A percentile compares a stretch with the other conserved stretches of the same genome.
Evolutionary conservation across 2,329 filamentous ascomycete genomes (phyloP).

Genomic region (Parastagonospora avenae): DNA sequence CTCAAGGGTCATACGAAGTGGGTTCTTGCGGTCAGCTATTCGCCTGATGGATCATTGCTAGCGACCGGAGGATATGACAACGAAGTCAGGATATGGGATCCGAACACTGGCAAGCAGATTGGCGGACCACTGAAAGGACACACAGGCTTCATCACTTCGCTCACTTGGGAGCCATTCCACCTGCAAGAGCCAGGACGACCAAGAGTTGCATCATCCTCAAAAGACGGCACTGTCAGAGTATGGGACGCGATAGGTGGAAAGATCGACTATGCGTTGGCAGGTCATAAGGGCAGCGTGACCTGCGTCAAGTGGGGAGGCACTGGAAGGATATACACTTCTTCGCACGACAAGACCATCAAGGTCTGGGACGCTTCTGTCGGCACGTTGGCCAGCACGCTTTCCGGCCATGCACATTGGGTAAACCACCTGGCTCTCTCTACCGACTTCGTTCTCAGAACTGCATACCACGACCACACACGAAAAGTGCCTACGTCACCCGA

Average conservation of each 20-base stretch:
- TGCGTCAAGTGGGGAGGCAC: constrained; percentile 96
- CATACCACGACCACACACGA: constrained; percentile 81
- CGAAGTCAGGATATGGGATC: constrained; percentile 87
- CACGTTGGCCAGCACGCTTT: constrained; percentile 77
- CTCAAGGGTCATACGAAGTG: constrained; percentile 86
- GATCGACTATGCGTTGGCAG: constrained; percentile 81
- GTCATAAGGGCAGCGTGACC: constrained; percentile 86
- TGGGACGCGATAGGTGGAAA: constrained; percentile 82
- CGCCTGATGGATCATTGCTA: constrained; percentile 78
- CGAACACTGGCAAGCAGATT: constrained; percentile 75
- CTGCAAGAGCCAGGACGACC: constrained; percentile 74
- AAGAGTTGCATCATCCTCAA: constrained; percentile 83
- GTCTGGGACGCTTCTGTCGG: constrained; percentile 85
- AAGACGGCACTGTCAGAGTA: constrained; percentile 85
- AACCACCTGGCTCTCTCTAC: constrained; percentile 94
- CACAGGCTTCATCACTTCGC: constrained; percentile 82
- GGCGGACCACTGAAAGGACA: constrained; percentile 81
- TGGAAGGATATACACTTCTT: constrained; percentile 61
- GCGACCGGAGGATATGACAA: constrained; percentile 95
- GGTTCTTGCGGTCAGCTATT: constrained; percentile 88
- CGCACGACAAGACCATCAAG: constrained; percentile 90
- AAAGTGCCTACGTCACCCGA: constrained; percentile 71
- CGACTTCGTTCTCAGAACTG: constrained; percentile 85
- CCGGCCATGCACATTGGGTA: constrained; percentile 88
- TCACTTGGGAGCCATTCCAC: constrained; percentile 95